phyloP scores from a whole-genome alignment of 306 rosid genomes.

The Vicia villosa region DNA sequence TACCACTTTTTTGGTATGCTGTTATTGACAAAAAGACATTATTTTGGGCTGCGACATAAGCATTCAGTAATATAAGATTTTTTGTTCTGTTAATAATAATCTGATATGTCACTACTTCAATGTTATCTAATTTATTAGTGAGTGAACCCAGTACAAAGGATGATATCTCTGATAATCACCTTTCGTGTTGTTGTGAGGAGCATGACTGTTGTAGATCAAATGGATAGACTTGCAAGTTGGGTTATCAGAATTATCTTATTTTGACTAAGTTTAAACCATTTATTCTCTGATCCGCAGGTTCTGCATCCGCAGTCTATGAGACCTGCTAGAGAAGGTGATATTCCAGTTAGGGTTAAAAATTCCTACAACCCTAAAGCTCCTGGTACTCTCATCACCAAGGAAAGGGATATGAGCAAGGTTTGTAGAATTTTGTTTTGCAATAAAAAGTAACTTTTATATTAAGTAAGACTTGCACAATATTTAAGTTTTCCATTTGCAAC shows the following conservation, averaged over 20 bases:
- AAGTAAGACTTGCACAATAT: slow-evolving; percentile 17
- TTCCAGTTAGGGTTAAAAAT: slow-evolving; percentile 97
- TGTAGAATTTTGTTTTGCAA: slow-evolving; percentile 34
- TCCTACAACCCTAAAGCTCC: slow-evolving; percentile 97
- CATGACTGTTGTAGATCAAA: slow-evolving; percentile 2
- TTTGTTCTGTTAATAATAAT: slow-evolving; percentile 13
- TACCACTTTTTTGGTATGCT: slow-evolving; percentile 4
- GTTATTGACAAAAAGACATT: neutral
- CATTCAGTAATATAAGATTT: slow-evolving; percentile 26
- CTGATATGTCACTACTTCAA: neutral
- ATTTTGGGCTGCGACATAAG: slow-evolving; percentile 3
- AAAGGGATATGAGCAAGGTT: slow-evolving; percentile 93
- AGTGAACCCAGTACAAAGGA: slow-evolving; percentile 8
- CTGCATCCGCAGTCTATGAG: slow-evolving; percentile 99
- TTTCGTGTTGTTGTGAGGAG: neutral
- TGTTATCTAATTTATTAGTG: slow-evolving; percentile 12
- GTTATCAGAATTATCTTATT: slow-evolving; percentile 21
- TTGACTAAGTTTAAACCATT: neutral
- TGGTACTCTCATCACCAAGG: slow-evolving; percentile 86
- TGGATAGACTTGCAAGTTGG: neutral
- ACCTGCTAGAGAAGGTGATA: slow-evolving; percentile 96
- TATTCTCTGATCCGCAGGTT: slow-evolving; percentile 60
- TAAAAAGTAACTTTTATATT: slow-evolving; percentile 22
- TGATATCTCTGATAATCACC: slow-evolving; percentile 23
- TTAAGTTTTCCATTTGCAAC: slow-evolving; percentile 34